phyloP scores from a whole-genome alignment of 495 filamentous ascomycete genomes.

The Penicillium pancosmium region DNA sequence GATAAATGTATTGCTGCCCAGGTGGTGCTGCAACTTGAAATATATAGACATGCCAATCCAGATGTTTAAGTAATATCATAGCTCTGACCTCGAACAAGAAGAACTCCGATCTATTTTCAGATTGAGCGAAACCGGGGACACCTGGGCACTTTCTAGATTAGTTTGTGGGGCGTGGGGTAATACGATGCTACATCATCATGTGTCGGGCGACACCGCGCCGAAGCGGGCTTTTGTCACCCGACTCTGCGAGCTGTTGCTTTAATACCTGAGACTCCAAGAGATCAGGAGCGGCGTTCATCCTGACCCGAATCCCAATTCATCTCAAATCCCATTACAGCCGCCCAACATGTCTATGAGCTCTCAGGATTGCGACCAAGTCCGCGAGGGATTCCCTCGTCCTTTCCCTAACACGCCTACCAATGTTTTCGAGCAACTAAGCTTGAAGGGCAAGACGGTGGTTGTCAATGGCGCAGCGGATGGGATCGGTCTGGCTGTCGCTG shows the following conservation, averaged over 20 bases:
- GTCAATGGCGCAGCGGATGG: slow-evolving; percentile 42
- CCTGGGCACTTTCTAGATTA: too few species aligned
- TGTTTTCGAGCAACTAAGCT: slow-evolving; percentile 46
- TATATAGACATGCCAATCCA: too few species aligned
- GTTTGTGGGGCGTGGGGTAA: neutral
- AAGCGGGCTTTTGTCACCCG: slow-evolving; percentile 9
- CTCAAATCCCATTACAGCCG: neutral
- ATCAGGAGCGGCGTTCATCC: too few species aligned
- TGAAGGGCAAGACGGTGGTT: slow-evolving; percentile 43
- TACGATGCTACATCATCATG: neutral
- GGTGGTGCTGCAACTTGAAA: too few species aligned
- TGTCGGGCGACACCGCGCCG: slow-evolving; percentile 9
- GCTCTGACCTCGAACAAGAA: too few species aligned
- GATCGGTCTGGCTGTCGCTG: slow-evolving; percentile 36
- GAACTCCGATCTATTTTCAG: too few species aligned
- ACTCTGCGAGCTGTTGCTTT: neutral
- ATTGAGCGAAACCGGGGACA: too few species aligned
- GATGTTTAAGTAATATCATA: too few species aligned
- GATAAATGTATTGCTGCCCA: too few species aligned
- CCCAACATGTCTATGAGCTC: slow-evolving; percentile 53
- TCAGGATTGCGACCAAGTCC: slow-evolving; percentile 33
- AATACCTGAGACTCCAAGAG: too few species aligned
- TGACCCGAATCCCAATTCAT: too few species aligned
- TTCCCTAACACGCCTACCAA: slow-evolving; percentile 44
- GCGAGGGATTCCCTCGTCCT: slow-evolving; percentile 44